Percentiles rank a stretch among this genome's conserved stretches.
phyloP scores from a whole-genome alignment of 2,329 filamentous ascomycete genomes.

The Botrytis aclada region DNA sequence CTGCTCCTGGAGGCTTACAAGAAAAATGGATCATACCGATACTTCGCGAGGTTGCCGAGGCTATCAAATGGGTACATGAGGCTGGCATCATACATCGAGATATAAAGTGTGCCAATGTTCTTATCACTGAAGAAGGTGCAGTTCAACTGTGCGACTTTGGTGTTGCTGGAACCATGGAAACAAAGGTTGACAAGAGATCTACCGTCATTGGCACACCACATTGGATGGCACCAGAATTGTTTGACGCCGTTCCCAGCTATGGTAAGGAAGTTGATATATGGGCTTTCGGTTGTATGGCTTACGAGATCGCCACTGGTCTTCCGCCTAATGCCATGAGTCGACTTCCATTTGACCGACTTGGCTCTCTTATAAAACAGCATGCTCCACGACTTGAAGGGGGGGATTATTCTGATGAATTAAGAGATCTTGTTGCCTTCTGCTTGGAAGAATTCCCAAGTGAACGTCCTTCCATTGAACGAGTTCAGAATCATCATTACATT shows the following conservation, averaged over 20 bases:
- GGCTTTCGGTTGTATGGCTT: conserved; percentile 79
- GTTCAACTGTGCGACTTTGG: conserved; percentile 85
- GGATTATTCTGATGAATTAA: conserved; percentile 65
- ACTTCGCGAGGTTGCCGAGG: conserved; percentile 62
- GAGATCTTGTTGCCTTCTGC: conserved; percentile 69
- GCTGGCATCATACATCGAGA: conserved; percentile 69
- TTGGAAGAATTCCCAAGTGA: conserved; percentile 65
- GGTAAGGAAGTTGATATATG: conserved; percentile 77
- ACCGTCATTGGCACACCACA: conserved; percentile 81
- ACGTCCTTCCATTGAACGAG: conserved; percentile 65
- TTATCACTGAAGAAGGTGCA: conserved; percentile 71
- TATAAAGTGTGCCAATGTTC: conserved; percentile 75
- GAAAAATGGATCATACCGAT: conserved; percentile 70
- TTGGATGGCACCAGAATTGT: conserved; percentile 83
- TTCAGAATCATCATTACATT: conserved; percentile 69
- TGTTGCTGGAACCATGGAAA: conserved; percentile 74
- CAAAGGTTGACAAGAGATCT: conserved; percentile 70
- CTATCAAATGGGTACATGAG: conserved; percentile 64
- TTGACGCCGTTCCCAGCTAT: conserved; percentile 61
- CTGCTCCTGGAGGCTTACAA: conserved; percentile 59
- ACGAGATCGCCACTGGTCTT: conserved; percentile 74
- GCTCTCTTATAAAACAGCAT: conserved; percentile 56
- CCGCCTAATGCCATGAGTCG: conserved; percentile 65
- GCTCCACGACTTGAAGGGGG: conserved; percentile 69
- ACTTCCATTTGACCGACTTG: conserved; percentile 46